Conservation (phyloP, 2,329 filamentous ascomycete genomes). For the Hypoxylon sp. region DNA sequence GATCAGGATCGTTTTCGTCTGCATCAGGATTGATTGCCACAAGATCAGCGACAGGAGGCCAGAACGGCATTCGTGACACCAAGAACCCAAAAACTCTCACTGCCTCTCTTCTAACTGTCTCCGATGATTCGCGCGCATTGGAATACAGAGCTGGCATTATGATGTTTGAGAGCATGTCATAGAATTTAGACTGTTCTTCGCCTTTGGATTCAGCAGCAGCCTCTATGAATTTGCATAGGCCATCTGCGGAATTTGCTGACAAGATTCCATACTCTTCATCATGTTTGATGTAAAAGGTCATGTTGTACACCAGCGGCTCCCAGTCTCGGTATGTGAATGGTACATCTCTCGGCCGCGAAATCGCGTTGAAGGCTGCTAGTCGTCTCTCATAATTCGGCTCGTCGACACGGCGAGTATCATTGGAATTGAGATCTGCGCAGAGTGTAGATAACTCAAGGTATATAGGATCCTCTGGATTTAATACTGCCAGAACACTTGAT, state of each 20-base stretch:
- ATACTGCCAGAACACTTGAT: conserved; percentile 78
- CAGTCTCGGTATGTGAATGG: conserved; percentile 81
- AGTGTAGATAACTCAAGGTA: conserved; percentile 76
- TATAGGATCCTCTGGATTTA: conserved; percentile 75
- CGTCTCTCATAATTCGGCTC: conserved; percentile 91
- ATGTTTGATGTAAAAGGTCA: conserved; percentile 87
- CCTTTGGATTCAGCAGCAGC: conserved; percentile 64
- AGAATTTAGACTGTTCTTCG: conserved; percentile 64
- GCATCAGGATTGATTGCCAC: conserved; percentile 72
- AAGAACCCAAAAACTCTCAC: conserved; percentile 84
- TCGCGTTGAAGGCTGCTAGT: conserved; percentile 79
- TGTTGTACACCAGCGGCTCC: conserved; percentile 89
- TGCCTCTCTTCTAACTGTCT: conserved; percentile 87
- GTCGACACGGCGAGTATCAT: conserved; percentile 78
- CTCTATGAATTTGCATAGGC: conserved; percentile 83
- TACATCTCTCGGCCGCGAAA: conserved; percentile 74
- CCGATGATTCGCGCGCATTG: conserved; percentile 83
- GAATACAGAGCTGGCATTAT: conserved; percentile 83
- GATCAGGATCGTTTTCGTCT: conserved; percentile 75
- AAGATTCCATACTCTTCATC: conserved; percentile 91
- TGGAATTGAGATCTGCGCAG: conserved; percentile 86
- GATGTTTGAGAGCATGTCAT: conserved; percentile 72
- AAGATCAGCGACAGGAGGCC: conserved; percentile 82
- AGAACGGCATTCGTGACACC: conserved; percentile 77
- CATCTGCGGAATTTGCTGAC: conserved; percentile 83